Evolutionary conservation across 768 basidiomycete species (phyloP).

Genomic region (Hygrophoropsis aurantiaca): DNA sequence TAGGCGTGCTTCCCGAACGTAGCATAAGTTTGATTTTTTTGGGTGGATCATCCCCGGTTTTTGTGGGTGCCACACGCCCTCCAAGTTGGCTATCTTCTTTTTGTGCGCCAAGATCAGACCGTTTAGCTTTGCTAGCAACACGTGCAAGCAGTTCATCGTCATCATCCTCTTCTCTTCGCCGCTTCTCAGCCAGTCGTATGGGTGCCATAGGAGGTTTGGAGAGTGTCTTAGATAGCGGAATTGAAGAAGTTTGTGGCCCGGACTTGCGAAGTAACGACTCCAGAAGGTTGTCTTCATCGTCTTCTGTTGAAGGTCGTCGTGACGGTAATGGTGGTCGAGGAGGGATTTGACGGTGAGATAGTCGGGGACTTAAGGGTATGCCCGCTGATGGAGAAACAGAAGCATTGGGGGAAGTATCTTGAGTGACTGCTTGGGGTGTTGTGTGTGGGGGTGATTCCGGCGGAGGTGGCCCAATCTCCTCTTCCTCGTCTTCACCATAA

Average conservation of each 20-base stretch:
- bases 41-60: conserved; percentile 41
- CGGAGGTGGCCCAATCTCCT: conserved; percentile 27
- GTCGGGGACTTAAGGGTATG: conserved; percentile 37
- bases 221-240: conserved; percentile 33
- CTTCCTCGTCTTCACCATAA: conserved; percentile 77
- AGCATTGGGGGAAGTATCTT: conserved; percentile 16
- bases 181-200: conserved; percentile 65
- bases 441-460: conserved; percentile 11
- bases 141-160: conserved; percentile 65
- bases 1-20: conserved; percentile 33
- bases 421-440: conserved; percentile 13
- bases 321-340: conserved; percentile 42
- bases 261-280: conserved; percentile 50
- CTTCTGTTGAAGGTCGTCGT: conserved; percentile 41
- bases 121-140: conserved; percentile 58
- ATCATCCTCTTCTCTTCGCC: conserved; percentile 70
- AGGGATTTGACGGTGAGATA: conserved; percentile 36
- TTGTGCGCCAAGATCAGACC: conserved; percentile 47
- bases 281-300: conserved; percentile 56
- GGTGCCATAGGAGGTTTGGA: conserved; percentile 36
- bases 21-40: conserved; percentile 80
- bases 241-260: conserved; percentile 39
- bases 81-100: conserved; percentile 34
- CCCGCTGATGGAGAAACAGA: conserved; percentile 34
- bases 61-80: conserved; percentile 22